Conservation (phyloP, 78 protist species). For the Salpingoeca rosetta region DNA sequence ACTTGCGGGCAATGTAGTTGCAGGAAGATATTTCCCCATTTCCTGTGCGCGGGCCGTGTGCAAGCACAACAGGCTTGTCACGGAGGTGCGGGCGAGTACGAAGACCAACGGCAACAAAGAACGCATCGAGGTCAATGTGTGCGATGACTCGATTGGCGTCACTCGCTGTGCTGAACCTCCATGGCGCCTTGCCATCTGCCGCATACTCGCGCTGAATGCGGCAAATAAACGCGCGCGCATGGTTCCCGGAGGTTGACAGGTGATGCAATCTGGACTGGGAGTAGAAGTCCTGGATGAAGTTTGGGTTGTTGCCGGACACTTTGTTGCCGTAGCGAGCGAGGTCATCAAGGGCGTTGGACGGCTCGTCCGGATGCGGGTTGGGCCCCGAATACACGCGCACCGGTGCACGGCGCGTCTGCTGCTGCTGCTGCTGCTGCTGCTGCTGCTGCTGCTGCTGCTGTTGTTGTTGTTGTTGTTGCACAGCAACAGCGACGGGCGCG, state of each 20-base stretch:
- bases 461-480: too few species aligned
- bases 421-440: too few species aligned
- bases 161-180: not conserved
- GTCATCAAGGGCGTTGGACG: too few species aligned
- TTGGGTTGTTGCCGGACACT: not conserved
- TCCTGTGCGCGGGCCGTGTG: not conserved
- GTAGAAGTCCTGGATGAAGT: not conserved
- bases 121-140: conserved; percentile 28
- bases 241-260: not conserved
- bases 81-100: not conserved
- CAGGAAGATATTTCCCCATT: conserved; percentile 9
- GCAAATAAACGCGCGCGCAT: not conserved
- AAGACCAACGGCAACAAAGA: conserved; percentile 17
- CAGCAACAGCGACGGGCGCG: too few species aligned
- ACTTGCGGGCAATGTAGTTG: conserved; percentile 18
- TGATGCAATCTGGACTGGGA: not conserved
- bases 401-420: too few species aligned
- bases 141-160: not conserved
- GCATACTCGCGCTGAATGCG: not conserved
- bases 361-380: too few species aligned
- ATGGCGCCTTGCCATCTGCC: not conserved
- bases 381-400: too few species aligned
- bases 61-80: conserved; percentile 7
- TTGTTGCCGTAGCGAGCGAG: not conserved
- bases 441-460: too few species aligned